Evolutionary conservation across 169 alveolate genomes (phyloP).

Genomic region (Toxoplasma gondii): DNA sequence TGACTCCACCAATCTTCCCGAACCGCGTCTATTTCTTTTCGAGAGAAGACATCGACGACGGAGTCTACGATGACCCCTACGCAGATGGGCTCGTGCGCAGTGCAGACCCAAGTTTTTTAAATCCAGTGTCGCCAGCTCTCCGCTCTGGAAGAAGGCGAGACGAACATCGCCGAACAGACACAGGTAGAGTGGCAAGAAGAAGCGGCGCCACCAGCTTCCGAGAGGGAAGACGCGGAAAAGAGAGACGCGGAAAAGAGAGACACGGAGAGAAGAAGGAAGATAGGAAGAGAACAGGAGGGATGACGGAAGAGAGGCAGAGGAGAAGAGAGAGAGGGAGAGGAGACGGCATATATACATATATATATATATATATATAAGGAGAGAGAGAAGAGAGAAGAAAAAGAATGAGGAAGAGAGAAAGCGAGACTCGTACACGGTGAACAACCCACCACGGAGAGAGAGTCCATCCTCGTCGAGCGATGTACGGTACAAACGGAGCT

Average conservation of each 20-base stretch:
- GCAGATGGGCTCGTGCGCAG: neutral
- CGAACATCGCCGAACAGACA: constrained; percentile 17
- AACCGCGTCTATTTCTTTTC: neutral
- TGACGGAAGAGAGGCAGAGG: neutral
- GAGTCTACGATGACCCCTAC: constrained; percentile 23
- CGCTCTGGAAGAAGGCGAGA: neutral
- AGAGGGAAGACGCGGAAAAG: neutral
- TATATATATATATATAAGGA: too few relatives aligned
- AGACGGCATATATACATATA: too few relatives aligned
- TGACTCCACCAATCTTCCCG: neutral
- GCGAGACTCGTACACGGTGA: too few relatives aligned
- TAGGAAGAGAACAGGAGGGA: neutral
- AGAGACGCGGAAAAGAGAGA: neutral
- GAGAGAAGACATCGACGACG: neutral
- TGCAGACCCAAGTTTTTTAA: neutral
- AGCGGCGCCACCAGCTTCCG: neutral
- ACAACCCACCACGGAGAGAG: too few relatives aligned
- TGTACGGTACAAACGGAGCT: too few relatives aligned
- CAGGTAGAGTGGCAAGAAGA: neutral
- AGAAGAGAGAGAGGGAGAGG: neutral
- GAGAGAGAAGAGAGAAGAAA: too few relatives aligned
- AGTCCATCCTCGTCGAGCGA: too few relatives aligned
- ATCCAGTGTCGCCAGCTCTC: neutral
- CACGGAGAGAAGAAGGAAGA: neutral
- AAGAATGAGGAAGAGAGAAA: too few relatives aligned